phyloP scores from a whole-genome alignment of 768 basidiomycete genomes.

The Lenzites betulinus region DNA sequence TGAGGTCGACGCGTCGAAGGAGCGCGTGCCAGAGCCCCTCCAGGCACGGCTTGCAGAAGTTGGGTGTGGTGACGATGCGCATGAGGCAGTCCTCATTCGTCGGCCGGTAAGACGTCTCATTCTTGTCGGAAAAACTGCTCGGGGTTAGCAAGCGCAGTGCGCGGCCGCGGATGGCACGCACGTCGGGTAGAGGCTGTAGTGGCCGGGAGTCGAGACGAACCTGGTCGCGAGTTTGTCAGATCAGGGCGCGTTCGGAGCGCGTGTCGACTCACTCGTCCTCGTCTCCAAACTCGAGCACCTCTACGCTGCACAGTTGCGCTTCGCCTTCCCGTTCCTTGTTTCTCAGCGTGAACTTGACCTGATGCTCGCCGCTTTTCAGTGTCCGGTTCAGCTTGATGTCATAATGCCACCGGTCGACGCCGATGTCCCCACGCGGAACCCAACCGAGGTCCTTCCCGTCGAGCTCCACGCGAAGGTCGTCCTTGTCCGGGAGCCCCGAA shows the following conservation, averaged over 20 bases:
- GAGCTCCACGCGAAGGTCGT: slow-evolving; percentile 57
- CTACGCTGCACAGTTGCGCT: slow-evolving; percentile 78
- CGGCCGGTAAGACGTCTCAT: slow-evolving; percentile 73
- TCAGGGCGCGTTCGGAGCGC: neutral
- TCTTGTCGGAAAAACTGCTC: slow-evolving; percentile 60
- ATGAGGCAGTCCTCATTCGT: slow-evolving; percentile 84
- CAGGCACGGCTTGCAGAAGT: slow-evolving; percentile 73
- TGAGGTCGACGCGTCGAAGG: slow-evolving; percentile 57
- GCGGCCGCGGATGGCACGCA: slow-evolving; percentile 35
- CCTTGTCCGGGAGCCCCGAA: slow-evolving; percentile 60
- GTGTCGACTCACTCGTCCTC: slow-evolving; percentile 52
- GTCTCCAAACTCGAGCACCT: slow-evolving; percentile 72
- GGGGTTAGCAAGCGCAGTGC: neutral
- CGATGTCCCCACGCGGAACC: slow-evolving; percentile 56
- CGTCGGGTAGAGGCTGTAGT: slow-evolving; percentile 77
- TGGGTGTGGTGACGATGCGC: slow-evolving; percentile 67
- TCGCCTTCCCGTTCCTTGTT: slow-evolving; percentile 48
- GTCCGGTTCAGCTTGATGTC: slow-evolving; percentile 48
- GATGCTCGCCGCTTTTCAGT: slow-evolving; percentile 55
- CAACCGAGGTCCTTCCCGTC: slow-evolving; percentile 65
- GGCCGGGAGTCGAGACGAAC: slow-evolving; percentile 56
- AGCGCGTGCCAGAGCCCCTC: slow-evolving; percentile 77
- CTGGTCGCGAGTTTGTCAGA: slow-evolving; percentile 37
- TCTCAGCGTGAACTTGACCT: slow-evolving; percentile 57
- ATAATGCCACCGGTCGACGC: slow-evolving; percentile 77